phyloP scores from a whole-genome alignment of 148 eudicot genomes.

The Arbutus unedo region DNA sequence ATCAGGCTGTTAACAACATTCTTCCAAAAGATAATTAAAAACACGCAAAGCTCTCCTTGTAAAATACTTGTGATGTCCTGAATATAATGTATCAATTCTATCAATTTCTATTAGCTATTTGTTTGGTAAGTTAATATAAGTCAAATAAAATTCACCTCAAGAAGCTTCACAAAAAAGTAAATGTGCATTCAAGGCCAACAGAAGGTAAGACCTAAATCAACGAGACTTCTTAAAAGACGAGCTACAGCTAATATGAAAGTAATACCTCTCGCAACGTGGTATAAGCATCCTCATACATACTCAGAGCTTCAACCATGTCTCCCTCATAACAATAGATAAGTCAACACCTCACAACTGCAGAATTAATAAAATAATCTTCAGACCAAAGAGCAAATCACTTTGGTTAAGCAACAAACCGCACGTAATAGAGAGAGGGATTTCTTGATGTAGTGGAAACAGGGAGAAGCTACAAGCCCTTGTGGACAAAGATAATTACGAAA shows the following conservation, averaged over 20 bases:
- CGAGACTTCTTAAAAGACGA: not conserved
- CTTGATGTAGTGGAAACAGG: too few species aligned
- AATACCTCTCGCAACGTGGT: constrained; percentile 67
- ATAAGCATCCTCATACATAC: constrained; percentile 89
- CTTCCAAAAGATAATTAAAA: not conserved
- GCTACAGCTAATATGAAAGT: constrained; percentile 3
- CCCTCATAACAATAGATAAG: too few species aligned
- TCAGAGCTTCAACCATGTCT: constrained; percentile 96
- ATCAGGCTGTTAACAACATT: not conserved
- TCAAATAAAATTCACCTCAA: not conserved
- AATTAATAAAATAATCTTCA: too few species aligned
- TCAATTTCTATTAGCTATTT: not conserved
- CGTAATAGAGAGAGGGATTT: too few species aligned
- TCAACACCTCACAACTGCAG: too few species aligned
- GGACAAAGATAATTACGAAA: too few species aligned
- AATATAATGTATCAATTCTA: not conserved
- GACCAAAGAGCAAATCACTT: too few species aligned
- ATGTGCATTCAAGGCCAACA: not conserved
- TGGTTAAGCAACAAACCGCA: too few species aligned
- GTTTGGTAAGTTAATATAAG: too few species aligned
- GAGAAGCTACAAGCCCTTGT: too few species aligned
- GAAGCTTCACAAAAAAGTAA: not conserved
- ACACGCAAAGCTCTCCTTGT: not conserved
- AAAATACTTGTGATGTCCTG: not conserved
- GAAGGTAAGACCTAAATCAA: not conserved